Base-by-base conservation (phyloP, 2,329 filamentous ascomycete species). In the Penicillium verrucosum region DNA sequence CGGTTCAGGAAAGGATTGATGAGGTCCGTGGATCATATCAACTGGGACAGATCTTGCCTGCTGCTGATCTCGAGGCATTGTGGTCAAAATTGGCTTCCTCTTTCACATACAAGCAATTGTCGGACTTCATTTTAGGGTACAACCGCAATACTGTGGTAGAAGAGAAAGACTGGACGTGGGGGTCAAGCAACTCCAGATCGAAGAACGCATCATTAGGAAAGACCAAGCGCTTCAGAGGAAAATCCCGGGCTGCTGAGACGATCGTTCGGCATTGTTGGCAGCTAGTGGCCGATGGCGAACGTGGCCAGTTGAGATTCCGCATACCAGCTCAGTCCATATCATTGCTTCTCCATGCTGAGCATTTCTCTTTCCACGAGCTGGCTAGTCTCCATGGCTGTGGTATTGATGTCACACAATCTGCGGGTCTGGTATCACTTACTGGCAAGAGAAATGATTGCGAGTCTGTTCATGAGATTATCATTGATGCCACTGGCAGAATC, bases 191-290 rank as follows among this genome's bases (percentile, higher is more conserved):
- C 23, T 72, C 71, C 10, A 51, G 49, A 36, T 25, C 44, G 21
- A 36, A 50, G 30, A 16, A 30, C 47, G 21, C 52, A 51, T 16
- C 52, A 62, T 46, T 65, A 66, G 41, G 54, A 16, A 54, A 53
- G n/a, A 29, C 66, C 10, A 61, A 64, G 34, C 54, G 58, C 25
- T 56, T 70, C 30, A 68, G 63, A 29, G 66, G 66, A 3, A 77
- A 77, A 47, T 38, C 65, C n/a, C 47, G 66, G 9, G 51, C 74
- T 23, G 67, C 67, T 16, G 73, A 77, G 56, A 67, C 51, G 34
- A 71, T 77, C 34, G 65, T 76, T 45, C 71, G 75, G 38, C 68
- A 75, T 41, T 74, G 69, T 63, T 77, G 75, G 75, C 57, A 72
- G 32, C 60, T 77, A 23, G 69, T 68, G 4, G 56, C 74, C 30